Evolutionary conservation across 768 basidiomycete species (phyloP), one percentile per base, ranked within the genome.

Genomic region (Kwoniella bestiolae): DNA sequence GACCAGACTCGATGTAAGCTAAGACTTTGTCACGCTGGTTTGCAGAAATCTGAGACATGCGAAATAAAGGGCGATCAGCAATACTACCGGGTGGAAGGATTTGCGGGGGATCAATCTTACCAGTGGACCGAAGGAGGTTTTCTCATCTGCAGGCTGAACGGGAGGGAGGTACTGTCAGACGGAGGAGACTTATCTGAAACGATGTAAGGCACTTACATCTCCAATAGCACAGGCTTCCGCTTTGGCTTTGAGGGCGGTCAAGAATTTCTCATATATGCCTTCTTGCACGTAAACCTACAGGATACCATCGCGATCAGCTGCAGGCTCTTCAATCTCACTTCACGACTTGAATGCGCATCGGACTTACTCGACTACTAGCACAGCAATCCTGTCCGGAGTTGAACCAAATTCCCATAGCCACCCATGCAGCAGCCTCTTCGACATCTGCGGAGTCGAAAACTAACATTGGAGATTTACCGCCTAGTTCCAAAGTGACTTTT

Each of bases 401-500:
- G 82, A 74, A 91, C 89, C 87, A 92, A 68, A 91, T 86, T 25
- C 90, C 91, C 73, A 86, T 84, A 0, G 85, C 81, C 3, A 88
- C 83, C 90, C 90, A 92, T 49, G 86, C 84, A 14, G 90, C 85
- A 12, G 91, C 88, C 74, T 90, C 85, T 64, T 96, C 91, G 63
- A 96, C 82, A 80, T 97, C 90, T 38, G 94, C 94, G 44, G 90
- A 90, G 73, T 92, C 90, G 73, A 90, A 91, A 68, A 92, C 84
- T 71, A 92, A 84, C 51, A 75, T 71, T 46, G 82, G 78, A 1
- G 72, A 87, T 83, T 97, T 96, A 49, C 94, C 94, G 31, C 94
- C 94, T 26, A 98, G 87, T 80, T 98, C 95, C 53, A 98, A 85
- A n/a, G 93, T 93, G 56, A 91, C 88, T 62, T 86, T 86, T 83